Evolutionary conservation across 2,329 filamentous ascomycete genomes (phyloP), one percentile per base, ranked within the genome.

Genomic region (Hirsutella thompsonii): DNA sequence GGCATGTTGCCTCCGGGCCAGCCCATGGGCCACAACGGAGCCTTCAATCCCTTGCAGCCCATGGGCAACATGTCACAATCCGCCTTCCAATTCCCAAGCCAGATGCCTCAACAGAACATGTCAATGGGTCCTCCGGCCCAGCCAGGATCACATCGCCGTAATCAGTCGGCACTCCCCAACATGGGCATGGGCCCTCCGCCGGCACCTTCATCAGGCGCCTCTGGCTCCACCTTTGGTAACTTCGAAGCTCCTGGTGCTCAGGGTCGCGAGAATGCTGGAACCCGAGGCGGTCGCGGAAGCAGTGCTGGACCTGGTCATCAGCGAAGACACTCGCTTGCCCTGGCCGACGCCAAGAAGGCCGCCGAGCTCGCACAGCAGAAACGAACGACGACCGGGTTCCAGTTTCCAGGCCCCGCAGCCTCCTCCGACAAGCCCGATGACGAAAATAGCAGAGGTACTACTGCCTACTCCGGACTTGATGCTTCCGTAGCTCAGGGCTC

Each of bases 361-460:
- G 92, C 92, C 43, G 92, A 98, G 61, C 67, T 94, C 48, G 92
- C 92, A 38, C 92, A 98, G 66, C 90, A 94, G 70, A 95, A 95
- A 68, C 76, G 89, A 61, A 94, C 90, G 42, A 88, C 89, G 46
- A 88, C 85, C 47, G 88, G 81, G 43, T 98, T 96, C 64, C 89
- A 94, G 59, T 98, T 98, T 59, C 90, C 92, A 14, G 78, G 81
- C 40, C 84, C 88, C 38, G 76, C 75, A 37, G 72, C 81, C 47
- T 69, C 74, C 40, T 72, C 76, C 47, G 78, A 79, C 49, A 76
- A 79, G 46, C 63, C 74, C 21, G 72, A 68, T 36, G 68, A 73
- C 8, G 69, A 72, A 46, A 63, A 58, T 43, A 64, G 56, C 36
- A 44, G 40, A 30, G 4, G 13, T 44, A 46, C 52, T 13, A 44